Evolutionary conservation across 345 rosid genomes (phyloP), one percentile per base, ranked within the genome.

Genomic region (Eutrema yunnanense): DNA sequence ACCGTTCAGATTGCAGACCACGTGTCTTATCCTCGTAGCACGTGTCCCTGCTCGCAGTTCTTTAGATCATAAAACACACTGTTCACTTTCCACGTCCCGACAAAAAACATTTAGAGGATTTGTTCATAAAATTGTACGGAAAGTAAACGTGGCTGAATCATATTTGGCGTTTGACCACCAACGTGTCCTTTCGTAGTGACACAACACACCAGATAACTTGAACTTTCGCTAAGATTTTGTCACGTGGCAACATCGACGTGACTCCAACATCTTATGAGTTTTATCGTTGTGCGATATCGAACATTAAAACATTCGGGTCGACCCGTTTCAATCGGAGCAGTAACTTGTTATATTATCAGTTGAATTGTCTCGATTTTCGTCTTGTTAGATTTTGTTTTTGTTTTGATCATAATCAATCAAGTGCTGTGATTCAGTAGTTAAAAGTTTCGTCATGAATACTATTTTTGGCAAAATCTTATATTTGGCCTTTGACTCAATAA

Each of bases 41-140:
- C 73, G 78, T 60, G 78, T 74, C 56, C 68, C 16, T 47, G 6
- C 3, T 63, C 11, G 14, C 43, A 63, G 30, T 63, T 42, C 29
- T 11, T 50, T 56, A 1, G 34, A 65, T 13, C 58, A 34, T 55
- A 46, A 36, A 48, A 55, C 54, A 49, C 46, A 49, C 46, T 58
- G 57, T 32, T 59, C 29, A 58, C 73, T 58, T 41, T 48, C 66
- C 72, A 57, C 72, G 65, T 65, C 78, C 29, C 72, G 60, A 58
- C 78, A 58, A 41, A 8, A 19, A n/a, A 19, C 11, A 32, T 43
- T 30, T 29, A 65, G 32, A 13, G 14, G 65, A 55, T 27, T 1
- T 14, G 32, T 19, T 51, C 37, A 36, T 34, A 33, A 58, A 10
- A 29, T 19, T 13, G 69, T 74, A 74, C 73, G 73, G 72, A 34